Percentiles rank a stretch among this genome's conserved stretches.
These are phyloP conservation scores for Podaxis sp. DNA, from an alignment of 768 basidiomycete species.

Conservation along the genomic window DNA sequence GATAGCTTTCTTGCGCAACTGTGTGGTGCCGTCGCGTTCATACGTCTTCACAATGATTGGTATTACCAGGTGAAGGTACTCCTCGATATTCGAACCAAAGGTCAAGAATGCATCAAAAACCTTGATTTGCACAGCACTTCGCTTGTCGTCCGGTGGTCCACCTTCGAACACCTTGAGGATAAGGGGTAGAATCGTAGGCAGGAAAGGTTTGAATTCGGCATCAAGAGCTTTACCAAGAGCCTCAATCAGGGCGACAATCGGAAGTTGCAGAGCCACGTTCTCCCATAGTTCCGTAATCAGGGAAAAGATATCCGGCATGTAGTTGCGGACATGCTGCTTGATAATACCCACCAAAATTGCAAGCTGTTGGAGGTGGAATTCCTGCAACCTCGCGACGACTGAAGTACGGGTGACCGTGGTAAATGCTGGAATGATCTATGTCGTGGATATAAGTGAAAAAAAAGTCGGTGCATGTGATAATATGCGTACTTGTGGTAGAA, in stretches of 20 bases:
- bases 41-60: conserved; percentile 92
- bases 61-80: conserved; percentile 94
- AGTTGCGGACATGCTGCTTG: conserved; percentile 94
- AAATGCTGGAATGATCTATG: conserved; percentile 92
- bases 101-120: conserved; percentile 93
- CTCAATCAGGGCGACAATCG: conserved; percentile 90
- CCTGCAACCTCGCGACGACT: conserved; percentile 70
- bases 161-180: conserved; percentile 89
- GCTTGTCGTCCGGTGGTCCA: conserved; percentile 62
- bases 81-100: conserved; percentile 95
- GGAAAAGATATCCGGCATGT: conserved; percentile 78
- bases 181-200: conserved; percentile 85
- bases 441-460: conserved; percentile 12
- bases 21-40: conserved; percentile 74
- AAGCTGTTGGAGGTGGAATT: conserved; percentile 92
- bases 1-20: conserved; percentile 83
- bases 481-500: conserved; percentile 77
- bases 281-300: conserved; percentile 93
- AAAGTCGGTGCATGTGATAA: not conserved
- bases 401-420: conserved; percentile 81
- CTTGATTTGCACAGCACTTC: conserved; percentile 76
- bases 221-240: conserved; percentile 90
- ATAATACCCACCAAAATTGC: conserved; percentile 94
- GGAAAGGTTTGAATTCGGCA: conserved; percentile 95
- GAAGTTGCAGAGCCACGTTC: conserved; percentile 74